Evolutionary conservation across 805 yeast species (phyloP).

Genomic region (Teunomyces kruisii): DNA sequence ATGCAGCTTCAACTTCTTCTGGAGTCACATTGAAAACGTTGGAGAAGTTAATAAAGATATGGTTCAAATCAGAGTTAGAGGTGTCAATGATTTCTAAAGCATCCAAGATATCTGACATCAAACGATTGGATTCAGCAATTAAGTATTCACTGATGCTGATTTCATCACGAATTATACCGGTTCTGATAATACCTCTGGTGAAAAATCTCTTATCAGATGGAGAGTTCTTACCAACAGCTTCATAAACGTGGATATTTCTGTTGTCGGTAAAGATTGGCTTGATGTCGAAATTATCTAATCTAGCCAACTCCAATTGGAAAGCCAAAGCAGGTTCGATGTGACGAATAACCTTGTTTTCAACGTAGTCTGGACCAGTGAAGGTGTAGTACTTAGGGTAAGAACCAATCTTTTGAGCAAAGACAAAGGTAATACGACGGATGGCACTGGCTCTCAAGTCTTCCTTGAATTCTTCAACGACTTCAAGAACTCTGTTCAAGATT

Average conservation of each 20-base stretch:
- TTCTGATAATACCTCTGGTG: conserved; percentile 95
- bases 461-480: conserved; percentile 63
- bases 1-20: conserved; percentile 94
- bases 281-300: conserved; percentile 92
- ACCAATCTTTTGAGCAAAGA: conserved; percentile 80
- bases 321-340: conserved; percentile 98
- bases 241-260: conserved; percentile 96
- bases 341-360: conserved; percentile 90
- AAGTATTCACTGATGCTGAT: conserved; percentile 90
- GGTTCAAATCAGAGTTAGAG: conserved; percentile 92
- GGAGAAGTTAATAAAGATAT: conserved; percentile 94
- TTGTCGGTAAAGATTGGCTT: conserved; percentile 94
- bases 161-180: conserved; percentile 92
- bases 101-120: conserved; percentile 94
- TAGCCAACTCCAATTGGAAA: conserved; percentile 91
- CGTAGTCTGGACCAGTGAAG: conserved; percentile 82
- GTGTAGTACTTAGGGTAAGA: conserved; percentile 94
- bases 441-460: conserved; percentile 69
- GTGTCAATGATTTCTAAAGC: conserved; percentile 93
- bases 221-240: conserved; percentile 92
- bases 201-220: conserved; percentile 93
- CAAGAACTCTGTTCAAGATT: conserved; percentile 60
- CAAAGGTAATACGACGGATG: conserved; percentile 91
- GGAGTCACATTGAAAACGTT: conserved; percentile 94
- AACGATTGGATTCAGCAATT: conserved; percentile 93